Conservation (phyloP, 768 basidiomycete species). For the Paxillus rubicundulus region DNA sequence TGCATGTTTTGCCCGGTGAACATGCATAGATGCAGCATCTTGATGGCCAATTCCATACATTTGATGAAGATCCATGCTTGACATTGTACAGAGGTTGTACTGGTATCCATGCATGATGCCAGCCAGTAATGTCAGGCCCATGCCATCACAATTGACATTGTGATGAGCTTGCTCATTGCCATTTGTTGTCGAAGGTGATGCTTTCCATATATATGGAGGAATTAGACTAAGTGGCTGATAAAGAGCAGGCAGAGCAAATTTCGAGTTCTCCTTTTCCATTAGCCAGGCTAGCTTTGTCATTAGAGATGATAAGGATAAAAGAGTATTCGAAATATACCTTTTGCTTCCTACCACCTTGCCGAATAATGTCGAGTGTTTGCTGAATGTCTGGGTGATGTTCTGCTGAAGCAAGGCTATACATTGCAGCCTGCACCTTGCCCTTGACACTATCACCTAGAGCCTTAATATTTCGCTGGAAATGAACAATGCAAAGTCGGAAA, state of each 20-base stretch:
- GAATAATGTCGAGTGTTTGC: neutral
- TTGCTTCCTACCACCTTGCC: neutral
- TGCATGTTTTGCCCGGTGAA: too few species aligned
- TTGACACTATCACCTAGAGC: neutral
- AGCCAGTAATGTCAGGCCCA: conserved; percentile 2
- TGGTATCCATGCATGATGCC: conserved; percentile 9
- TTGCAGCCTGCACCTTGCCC: neutral
- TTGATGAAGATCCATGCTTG: neutral
- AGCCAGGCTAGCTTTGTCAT: neutral
- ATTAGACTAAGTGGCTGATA: conserved; percentile 5
- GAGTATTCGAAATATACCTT: neutral
- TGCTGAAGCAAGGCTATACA: conserved; percentile 2
- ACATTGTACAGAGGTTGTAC: neutral
- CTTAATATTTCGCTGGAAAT: conserved; percentile 1
- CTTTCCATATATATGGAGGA: neutral
- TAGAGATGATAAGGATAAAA: neutral
- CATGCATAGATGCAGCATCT: too few species aligned
- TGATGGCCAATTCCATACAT: too few species aligned
- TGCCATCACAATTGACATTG: conserved; percentile 6
- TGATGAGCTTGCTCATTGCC: conserved; percentile 10
- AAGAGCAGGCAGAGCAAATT: neutral
- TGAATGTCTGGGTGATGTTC: neutral
- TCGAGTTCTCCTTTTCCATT: neutral
- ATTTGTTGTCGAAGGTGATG: conserved; percentile 9
- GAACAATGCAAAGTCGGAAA: neutral